phyloP scores from a whole-genome alignment of 140 eudicot species.

The Ambrosia hybrid region DNA sequence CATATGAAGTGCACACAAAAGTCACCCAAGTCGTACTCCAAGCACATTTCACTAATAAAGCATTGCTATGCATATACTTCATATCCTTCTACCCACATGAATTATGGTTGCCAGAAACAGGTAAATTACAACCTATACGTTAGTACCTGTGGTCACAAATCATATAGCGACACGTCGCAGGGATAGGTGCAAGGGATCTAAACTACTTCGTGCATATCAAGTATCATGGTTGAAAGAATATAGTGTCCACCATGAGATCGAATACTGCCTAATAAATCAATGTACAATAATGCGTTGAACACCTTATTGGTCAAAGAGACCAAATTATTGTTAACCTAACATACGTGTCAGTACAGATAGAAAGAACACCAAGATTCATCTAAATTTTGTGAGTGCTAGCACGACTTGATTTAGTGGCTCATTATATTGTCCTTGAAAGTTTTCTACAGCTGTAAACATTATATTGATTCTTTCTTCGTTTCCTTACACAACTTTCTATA shows the following conservation, averaged over 20 bases:
- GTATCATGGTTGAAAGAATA: neutral
- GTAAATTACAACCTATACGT: too few species aligned
- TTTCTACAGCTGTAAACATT: neutral
- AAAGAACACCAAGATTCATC: neutral
- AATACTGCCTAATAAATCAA: neutral
- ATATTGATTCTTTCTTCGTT: neutral
- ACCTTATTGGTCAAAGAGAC: conserved; percentile 1
- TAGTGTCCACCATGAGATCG: neutral
- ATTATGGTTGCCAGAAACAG: neutral
- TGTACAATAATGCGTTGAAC: neutral
- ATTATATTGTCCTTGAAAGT: neutral
- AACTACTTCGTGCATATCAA: neutral
- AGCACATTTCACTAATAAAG: neutral
- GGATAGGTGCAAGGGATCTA: neutral
- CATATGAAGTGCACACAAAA: neutral
- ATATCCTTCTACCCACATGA: neutral
- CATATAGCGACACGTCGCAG: too few species aligned
- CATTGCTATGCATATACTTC: neutral
- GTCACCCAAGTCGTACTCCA: neutral
- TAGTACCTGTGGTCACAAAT: too few species aligned
- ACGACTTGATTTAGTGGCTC: neutral
- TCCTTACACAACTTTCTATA: neutral
- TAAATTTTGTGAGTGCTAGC: neutral
- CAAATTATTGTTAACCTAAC: neutral
- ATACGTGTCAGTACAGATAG: neutral